Evolutionary conservation across 805 yeast species (phyloP).

Genomic region (Saccharomycopsis selenospora): DNA sequence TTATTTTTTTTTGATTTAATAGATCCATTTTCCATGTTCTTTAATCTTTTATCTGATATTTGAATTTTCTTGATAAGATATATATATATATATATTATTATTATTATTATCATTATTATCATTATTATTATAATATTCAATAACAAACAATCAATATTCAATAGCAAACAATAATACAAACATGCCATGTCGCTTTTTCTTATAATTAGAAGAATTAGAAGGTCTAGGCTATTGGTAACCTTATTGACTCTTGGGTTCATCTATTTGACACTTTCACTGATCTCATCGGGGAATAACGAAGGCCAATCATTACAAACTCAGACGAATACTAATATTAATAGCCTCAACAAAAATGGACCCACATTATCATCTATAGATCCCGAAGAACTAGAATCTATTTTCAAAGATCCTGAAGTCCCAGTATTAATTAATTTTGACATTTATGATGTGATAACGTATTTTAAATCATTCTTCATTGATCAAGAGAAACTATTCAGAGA

Average conservation of each 20-base stretch:
- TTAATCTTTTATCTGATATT: too few species aligned
- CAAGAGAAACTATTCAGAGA: slow-evolving; percentile 13
- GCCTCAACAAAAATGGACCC: background rate
- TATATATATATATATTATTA: too few species aligned
- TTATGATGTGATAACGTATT: slow-evolving; percentile 12
- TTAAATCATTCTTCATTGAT: slow-evolving; percentile 18
- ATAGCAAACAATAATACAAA: too few species aligned
- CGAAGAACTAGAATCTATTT: slow-evolving; percentile 6
- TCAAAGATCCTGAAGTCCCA: slow-evolving; percentile 21
- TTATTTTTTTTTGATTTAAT: too few species aligned
- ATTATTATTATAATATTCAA: too few species aligned
- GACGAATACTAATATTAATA: too few species aligned
- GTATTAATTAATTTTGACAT: slow-evolving; percentile 12
- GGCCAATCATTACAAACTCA: background rate
- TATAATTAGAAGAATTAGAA: slow-evolving; percentile 9
- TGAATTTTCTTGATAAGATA: too few species aligned
- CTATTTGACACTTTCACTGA: background rate
- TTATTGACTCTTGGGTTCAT: slow-evolving; percentile 3
- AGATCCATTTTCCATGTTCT: too few species aligned
- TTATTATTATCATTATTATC: too few species aligned
- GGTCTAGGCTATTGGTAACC: slow-evolving; percentile 15
- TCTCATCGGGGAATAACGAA: background rate
- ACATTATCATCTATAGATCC: background rate
- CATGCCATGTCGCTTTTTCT: slow-evolving; percentile 2
- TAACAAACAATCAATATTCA: too few species aligned